Conservation (phyloP, 371 early-diverging fungal genomes). For the Mortierella polycephala region DNA sequence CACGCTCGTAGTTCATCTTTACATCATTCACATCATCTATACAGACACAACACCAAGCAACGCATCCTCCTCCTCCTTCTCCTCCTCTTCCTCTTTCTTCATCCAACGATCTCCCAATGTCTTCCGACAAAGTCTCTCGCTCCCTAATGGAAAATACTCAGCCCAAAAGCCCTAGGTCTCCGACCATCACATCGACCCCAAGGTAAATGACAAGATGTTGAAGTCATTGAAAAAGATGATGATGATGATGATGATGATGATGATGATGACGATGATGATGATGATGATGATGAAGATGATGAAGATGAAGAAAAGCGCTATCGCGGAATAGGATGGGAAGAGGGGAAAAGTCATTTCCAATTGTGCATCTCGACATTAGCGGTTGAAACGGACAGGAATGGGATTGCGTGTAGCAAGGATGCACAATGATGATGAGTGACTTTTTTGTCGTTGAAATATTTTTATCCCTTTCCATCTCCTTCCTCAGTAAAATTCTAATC, state of each 20-base stretch:
- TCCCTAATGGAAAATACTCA: slow-evolving; percentile 20
- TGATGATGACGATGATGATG: neutral
- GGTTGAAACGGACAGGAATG: too few species aligned
- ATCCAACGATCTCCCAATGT: neutral
- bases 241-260: neutral
- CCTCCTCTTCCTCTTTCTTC: neutral
- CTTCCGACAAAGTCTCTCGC: neutral
- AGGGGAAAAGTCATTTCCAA: too few species aligned
- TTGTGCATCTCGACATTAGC: too few species aligned
- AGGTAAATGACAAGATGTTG: slow-evolving; percentile 3
- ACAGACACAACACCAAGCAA: too few species aligned
- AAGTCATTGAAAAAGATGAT: neutral
- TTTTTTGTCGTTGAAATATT: too few species aligned
- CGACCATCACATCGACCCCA: slow-evolving; percentile 3
- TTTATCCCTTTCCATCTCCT: neutral
- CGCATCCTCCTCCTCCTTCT: neutral
- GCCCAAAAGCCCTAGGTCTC: slow-evolving; percentile 4
- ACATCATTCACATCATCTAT: neutral
- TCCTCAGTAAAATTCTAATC: neutral
- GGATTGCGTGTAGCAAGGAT: too few species aligned
- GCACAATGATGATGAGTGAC: too few species aligned
- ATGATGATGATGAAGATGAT: neutral
- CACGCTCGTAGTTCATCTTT: neutral
- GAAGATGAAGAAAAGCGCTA: too few species aligned
- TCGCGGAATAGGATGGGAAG: too few species aligned